Evolutionary conservation across 345 rosid genomes (phyloP).

Genomic region (Arabidopsis suecica): DNA sequence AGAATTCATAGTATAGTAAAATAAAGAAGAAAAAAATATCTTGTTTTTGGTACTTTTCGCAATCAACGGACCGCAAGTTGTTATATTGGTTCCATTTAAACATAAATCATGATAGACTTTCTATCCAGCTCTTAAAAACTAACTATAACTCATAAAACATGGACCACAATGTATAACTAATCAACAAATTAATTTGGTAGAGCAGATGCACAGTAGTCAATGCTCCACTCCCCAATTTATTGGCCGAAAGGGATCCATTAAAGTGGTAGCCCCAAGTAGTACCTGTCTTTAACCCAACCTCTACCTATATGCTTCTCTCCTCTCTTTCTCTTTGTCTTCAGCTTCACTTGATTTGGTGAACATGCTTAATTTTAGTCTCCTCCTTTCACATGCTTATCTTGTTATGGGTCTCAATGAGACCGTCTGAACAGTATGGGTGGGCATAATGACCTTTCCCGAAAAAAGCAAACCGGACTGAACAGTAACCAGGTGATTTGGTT

Average conservation of each 20-base stretch:
- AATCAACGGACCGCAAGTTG: constrained; percentile 7
- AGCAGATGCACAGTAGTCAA: constrained; percentile 41
- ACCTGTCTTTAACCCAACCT: constrained; percentile 20
- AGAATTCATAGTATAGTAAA: background rate
- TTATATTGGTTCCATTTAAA: background rate
- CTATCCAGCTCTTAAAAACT: background rate
- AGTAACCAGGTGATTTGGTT: no score
- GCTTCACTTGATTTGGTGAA: constrained; percentile 2
- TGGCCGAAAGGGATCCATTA: constrained; percentile 41
- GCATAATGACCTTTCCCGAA: no score
- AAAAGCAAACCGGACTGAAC: no score
- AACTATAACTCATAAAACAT: constrained; percentile 14
- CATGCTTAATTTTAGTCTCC: background rate
- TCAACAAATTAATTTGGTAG: constrained; percentile 38
- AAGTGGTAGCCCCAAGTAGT: constrained; percentile 27
- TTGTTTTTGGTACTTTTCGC: background rate
- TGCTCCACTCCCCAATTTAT: constrained; percentile 42
- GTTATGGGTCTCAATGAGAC: background rate
- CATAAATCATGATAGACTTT: constrained; percentile 4
- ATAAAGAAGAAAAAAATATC: background rate
- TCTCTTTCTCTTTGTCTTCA: background rate
- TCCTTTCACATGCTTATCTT: constrained; percentile 8
- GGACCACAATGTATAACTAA: constrained; percentile 36
- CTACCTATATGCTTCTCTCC: constrained; percentile 4
- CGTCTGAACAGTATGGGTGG: no score